phyloP scores from a whole-genome alignment of 805 yeast species.

The Kodamaea sagamina region DNA sequence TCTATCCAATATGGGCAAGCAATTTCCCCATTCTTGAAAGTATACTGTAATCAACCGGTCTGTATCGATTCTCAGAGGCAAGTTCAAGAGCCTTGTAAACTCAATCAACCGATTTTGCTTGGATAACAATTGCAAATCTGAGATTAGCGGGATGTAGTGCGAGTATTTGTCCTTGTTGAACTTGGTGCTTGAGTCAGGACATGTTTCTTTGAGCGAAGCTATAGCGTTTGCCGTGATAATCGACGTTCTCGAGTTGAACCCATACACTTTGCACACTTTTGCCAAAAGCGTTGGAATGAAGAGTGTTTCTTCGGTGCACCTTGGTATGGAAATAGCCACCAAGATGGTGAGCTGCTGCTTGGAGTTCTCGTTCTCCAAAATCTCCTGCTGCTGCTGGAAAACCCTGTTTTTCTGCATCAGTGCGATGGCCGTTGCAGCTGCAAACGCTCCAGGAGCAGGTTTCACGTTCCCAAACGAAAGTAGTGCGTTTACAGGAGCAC shows the following conservation, averaged over 20 bases:
- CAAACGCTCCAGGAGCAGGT: slow-evolving; percentile 74
- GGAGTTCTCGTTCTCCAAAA: slow-evolving; percentile 25
- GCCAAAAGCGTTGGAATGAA: slow-evolving; percentile 73
- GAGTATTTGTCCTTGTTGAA: not conserved
- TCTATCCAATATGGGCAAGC: slow-evolving; percentile 69
- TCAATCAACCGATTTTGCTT: not conserved
- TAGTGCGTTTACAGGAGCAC: not conserved
- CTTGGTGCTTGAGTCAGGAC: slow-evolving; percentile 17
- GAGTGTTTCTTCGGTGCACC: slow-evolving; percentile 76
- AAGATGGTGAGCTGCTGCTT: slow-evolving; percentile 41
- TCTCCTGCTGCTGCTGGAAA: slow-evolving; percentile 22
- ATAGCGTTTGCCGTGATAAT: slow-evolving; percentile 68
- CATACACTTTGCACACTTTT: slow-evolving; percentile 67
- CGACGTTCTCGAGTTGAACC: slow-evolving; percentile 72
- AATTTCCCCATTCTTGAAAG: slow-evolving; percentile 76
- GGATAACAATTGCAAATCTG: not conserved
- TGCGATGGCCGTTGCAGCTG: slow-evolving; percentile 62
- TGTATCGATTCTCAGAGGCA: slow-evolving; percentile 49
- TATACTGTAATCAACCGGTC: slow-evolving; percentile 69
- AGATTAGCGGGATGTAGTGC: slow-evolving; percentile 9
- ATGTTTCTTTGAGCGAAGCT: slow-evolving; percentile 61
- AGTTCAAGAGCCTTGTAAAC: slow-evolving; percentile 1
- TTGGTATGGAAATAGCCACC: slow-evolving; percentile 72
- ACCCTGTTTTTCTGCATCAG: slow-evolving; percentile 47
- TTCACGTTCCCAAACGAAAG: slow-evolving; percentile 30